These are phyloP conservation scores for Verticillium nonalfalfae DNA, from an alignment of 2,329 filamentous ascomycete species.

Conservation along the genomic window DNA sequence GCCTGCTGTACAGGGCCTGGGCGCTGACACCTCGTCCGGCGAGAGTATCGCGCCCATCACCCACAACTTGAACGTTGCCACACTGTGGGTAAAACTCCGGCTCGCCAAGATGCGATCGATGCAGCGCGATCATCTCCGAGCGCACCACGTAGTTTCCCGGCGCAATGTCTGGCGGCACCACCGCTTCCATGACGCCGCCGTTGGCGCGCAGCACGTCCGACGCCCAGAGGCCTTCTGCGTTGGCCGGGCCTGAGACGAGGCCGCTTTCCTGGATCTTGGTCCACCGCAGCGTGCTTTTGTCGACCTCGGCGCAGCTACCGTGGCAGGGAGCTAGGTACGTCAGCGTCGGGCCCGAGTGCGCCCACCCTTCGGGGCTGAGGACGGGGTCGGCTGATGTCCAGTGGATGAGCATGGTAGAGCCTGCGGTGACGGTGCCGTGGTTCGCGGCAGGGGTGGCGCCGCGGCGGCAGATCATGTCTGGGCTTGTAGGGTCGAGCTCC, in stretches of 20 bases:
- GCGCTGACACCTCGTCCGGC: too few species aligned
- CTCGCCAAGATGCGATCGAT: constrained; percentile 29
- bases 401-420: constrained; percentile 39
- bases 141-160: constrained; percentile 44
- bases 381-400: constrained; percentile 39
- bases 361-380: constrained; percentile 45
- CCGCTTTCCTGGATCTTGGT: constrained; percentile 25
- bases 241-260: constrained; percentile 22
- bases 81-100: constrained; percentile 48
- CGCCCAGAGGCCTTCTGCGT: constrained; percentile 26
- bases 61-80: constrained; percentile 36
- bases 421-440: constrained; percentile 35
- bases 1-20: too few species aligned
- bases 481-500: constrained; percentile 34
- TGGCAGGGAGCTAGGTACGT: constrained; percentile 40
- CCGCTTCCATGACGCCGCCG: constrained; percentile 38
- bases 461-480: constrained; percentile 36
- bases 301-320: constrained; percentile 25
- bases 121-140: constrained; percentile 43
- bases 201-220: constrained; percentile 35
- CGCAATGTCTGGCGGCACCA: constrained; percentile 34
- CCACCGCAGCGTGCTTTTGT: constrained; percentile 25
- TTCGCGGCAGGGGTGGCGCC: constrained; percentile 24
- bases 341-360: constrained; percentile 45
- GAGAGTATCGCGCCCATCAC: too few species aligned